phyloP scores from a whole-genome alignment of 371 early-diverging fungal species.

The Actinomortierella wolfii region DNA sequence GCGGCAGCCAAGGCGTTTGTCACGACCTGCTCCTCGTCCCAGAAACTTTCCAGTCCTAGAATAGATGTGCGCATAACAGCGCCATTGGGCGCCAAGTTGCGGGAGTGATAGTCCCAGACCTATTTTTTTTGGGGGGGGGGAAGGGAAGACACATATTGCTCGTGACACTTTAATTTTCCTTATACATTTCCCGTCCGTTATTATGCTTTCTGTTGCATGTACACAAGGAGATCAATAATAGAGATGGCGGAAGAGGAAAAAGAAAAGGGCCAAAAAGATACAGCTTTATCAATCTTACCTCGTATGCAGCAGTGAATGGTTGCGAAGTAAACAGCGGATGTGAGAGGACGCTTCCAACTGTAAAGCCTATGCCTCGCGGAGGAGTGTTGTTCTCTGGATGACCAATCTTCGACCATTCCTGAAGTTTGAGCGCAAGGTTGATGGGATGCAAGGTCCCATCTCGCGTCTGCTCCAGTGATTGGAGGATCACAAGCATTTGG shows the following conservation, averaged over 20 bases:
- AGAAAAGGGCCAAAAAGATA: neutral
- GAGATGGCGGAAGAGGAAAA: neutral
- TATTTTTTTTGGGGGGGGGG: slow-evolving; percentile 2
- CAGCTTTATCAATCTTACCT: slow-evolving; percentile 17
- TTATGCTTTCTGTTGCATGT: neutral
- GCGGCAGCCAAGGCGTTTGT: slow-evolving; percentile 62
- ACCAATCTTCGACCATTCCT: slow-evolving; percentile 56
- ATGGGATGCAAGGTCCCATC: slow-evolving; percentile 57
- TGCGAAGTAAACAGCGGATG: slow-evolving; percentile 50
- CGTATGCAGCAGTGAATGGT: slow-evolving; percentile 49
- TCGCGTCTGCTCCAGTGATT: slow-evolving; percentile 52
- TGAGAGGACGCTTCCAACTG: slow-evolving; percentile 54
- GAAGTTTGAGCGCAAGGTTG: slow-evolving; percentile 55
- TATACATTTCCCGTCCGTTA: neutral
- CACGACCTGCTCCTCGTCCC: slow-evolving; percentile 65
- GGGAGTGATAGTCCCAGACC: slow-evolving; percentile 39
- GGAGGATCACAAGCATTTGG: slow-evolving; percentile 61
- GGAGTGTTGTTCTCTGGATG: slow-evolving; percentile 57
- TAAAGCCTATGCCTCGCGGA: slow-evolving; percentile 58
- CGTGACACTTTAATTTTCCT: neutral
- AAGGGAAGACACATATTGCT: neutral
- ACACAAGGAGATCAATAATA: neutral
- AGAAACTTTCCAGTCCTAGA: slow-evolving; percentile 62
- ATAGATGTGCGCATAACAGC: slow-evolving; percentile 68
- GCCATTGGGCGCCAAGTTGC: slow-evolving; percentile 60